These are phyloP conservation scores for Penstemon newberryi DNA, from an alignment of 257 asterid genomes.

Conservation along the genomic window DNA sequence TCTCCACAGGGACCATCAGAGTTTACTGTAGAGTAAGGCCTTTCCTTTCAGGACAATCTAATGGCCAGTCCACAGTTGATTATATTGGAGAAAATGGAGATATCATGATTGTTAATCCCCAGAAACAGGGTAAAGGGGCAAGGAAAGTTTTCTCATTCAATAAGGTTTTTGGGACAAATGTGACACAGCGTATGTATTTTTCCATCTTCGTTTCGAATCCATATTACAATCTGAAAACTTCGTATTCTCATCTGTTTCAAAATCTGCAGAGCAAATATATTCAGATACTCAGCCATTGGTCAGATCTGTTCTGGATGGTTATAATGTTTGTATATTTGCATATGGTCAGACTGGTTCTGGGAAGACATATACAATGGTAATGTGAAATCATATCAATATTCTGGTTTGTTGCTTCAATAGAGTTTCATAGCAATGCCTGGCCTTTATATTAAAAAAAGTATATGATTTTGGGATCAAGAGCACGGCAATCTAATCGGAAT, in stretches of 20 bases:
- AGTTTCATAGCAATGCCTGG: not conserved
- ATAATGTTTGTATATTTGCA: slow-evolving; percentile 84
- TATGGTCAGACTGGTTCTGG: slow-evolving; percentile 97
- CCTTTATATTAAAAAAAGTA: not conserved
- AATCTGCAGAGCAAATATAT: slow-evolving; percentile 75
- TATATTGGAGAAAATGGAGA: slow-evolving; percentile 90
- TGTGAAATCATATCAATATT: not conserved
- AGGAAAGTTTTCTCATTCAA: slow-evolving; percentile 79
- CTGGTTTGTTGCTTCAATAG: slow-evolving; percentile 19
- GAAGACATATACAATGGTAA: slow-evolving; percentile 92
- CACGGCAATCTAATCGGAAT: not conserved
- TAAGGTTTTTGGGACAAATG: slow-evolving; percentile 70
- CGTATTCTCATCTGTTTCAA: slow-evolving; percentile 23
- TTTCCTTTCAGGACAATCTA: slow-evolving; percentile 55
- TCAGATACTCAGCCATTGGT: slow-evolving; percentile 73
- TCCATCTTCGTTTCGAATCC: slow-evolving; percentile 22
- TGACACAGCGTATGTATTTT: slow-evolving; percentile 66
- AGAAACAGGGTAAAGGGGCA: slow-evolving; percentile 78
- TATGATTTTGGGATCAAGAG: not conserved
- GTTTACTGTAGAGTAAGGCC: slow-evolving; percentile 92
- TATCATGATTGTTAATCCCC: slow-evolving; percentile 81
- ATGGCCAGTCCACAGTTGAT: slow-evolving; percentile 75
- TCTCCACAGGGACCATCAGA: slow-evolving; percentile 69
- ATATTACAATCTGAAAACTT: slow-evolving; percentile 19
- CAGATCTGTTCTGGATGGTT: slow-evolving; percentile 90